Evolutionary conservation across 2,329 filamentous ascomycete genomes (phyloP).

Genomic region (Monosporascus cannonballus): DNA sequence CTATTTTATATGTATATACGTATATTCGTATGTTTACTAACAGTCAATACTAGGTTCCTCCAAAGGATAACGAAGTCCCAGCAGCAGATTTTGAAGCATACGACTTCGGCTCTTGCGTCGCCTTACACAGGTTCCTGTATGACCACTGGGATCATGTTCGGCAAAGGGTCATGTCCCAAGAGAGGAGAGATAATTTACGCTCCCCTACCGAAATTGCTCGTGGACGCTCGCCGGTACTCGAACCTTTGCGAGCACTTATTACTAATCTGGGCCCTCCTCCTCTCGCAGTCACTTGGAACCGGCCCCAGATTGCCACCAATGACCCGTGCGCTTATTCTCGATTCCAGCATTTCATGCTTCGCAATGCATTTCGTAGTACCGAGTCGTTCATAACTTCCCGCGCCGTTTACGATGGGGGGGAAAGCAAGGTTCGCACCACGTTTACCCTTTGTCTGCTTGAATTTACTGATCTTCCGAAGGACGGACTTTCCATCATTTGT

Average conservation of each 20-base stretch:
- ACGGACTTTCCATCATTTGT: constrained; percentile 63
- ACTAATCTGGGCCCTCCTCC: constrained; percentile 62
- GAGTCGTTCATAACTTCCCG: constrained; percentile 59
- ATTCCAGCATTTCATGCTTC: constrained; percentile 68
- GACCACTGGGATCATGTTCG: constrained; percentile 67
- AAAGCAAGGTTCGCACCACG: constrained; percentile 49
- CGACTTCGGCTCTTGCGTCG: constrained; percentile 66
- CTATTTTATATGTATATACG: neutral
- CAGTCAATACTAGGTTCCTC: constrained; percentile 34
- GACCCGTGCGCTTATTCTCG: constrained; percentile 58
- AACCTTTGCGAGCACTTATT: constrained; percentile 56
- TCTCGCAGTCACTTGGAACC: constrained; percentile 63
- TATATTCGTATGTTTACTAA: constrained; percentile 8
- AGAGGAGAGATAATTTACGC: constrained; percentile 50
- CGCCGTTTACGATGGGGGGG: constrained; percentile 64
- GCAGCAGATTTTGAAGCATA: constrained; percentile 44
- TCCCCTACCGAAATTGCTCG: constrained; percentile 48
- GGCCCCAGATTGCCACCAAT: constrained; percentile 59
- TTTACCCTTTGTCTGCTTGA: neutral
- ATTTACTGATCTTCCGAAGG: constrained; percentile 30
- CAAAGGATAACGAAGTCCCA: constrained; percentile 37
- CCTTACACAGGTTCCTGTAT: constrained; percentile 62
- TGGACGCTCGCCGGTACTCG: constrained; percentile 50
- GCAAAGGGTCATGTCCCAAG: constrained; percentile 55
- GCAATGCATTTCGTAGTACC: constrained; percentile 59